These are phyloP conservation scores for Didymella pinodella DNA, from an alignment of 2,329 filamentous ascomycete genomes.

Conservation along the genomic window DNA sequence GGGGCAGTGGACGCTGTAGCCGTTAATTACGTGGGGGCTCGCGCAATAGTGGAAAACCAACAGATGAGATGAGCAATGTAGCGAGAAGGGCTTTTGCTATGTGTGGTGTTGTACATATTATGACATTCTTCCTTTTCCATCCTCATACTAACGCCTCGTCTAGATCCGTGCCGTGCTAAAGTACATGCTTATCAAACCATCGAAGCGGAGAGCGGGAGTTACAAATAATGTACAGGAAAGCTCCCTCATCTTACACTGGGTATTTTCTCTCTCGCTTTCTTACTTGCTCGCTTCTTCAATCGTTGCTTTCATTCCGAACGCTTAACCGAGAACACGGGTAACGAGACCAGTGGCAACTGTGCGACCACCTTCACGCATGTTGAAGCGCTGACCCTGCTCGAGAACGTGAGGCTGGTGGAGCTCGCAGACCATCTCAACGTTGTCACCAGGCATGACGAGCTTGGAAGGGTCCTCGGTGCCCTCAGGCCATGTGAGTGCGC, in stretches of 20 bases:
- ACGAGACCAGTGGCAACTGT: slow-evolving; percentile 53
- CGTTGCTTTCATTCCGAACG: slow-evolving; percentile 1
- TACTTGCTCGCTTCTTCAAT: slow-evolving; percentile 8
- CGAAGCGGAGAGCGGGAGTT: slow-evolving; percentile 39
- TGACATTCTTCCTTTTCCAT: slow-evolving; percentile 30
- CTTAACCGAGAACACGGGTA: slow-evolving; percentile 49
- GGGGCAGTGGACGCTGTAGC: slow-evolving; percentile 37
- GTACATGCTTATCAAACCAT: slow-evolving; percentile 34
- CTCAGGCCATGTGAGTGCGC: slow-evolving; percentile 85
- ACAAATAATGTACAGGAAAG: slow-evolving; percentile 38
- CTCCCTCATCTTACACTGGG: slow-evolving; percentile 20
- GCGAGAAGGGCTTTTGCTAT: no score
- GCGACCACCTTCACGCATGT: slow-evolving; percentile 94
- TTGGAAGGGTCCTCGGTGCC: slow-evolving; percentile 77
- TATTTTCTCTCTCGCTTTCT: slow-evolving; percentile 17
- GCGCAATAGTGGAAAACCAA: no score
- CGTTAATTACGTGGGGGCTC: neutral
- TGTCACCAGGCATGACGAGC: slow-evolving; percentile 98
- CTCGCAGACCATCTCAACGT: slow-evolving; percentile 93
- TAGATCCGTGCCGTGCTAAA: slow-evolving; percentile 39
- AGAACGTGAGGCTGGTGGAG: slow-evolving; percentile 86
- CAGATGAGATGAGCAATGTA: no score
- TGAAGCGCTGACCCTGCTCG: slow-evolving; percentile 94
- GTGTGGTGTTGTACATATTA: slow-evolving; percentile 23
- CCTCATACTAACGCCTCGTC: slow-evolving; percentile 32